These are phyloP conservation scores for Teratosphaeria gauchensis DNA, from an alignment of 2,329 filamentous ascomycete species.

Conservation along the genomic window DNA sequence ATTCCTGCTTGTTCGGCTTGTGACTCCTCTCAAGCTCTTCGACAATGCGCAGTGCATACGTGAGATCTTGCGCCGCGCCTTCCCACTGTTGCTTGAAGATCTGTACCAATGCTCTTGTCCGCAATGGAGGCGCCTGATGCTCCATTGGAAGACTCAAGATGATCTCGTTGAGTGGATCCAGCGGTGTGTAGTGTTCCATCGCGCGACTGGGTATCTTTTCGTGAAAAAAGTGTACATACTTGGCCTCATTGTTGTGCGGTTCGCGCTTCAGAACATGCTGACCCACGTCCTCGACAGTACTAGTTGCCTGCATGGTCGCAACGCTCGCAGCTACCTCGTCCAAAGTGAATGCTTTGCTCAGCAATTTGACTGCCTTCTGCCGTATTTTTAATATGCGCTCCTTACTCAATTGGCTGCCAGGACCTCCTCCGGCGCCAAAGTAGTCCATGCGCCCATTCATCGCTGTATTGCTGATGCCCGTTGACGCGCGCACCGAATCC, in stretches of 20 bases:
- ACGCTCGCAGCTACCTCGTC: slow-evolving; percentile 79
- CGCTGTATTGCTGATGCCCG: slow-evolving; percentile 57
- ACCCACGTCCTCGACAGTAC: slow-evolving; percentile 67
- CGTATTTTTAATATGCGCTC: slow-evolving; percentile 71
- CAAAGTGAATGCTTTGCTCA: slow-evolving; percentile 66
- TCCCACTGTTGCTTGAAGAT: slow-evolving; percentile 66
- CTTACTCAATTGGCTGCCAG: slow-evolving; percentile 54
- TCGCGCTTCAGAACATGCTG: slow-evolving; percentile 61
- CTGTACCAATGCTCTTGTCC: slow-evolving; percentile 65
- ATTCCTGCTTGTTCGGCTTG: slow-evolving; percentile 38
- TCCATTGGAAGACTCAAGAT: slow-evolving; percentile 55
- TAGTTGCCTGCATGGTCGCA: slow-evolving; percentile 72
- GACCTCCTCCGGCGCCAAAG: slow-evolving; percentile 45
- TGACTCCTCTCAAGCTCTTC: slow-evolving; percentile 35
- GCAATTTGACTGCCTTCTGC: slow-evolving; percentile 68
- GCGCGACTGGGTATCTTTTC: slow-evolving; percentile 75
- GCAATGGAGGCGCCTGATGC: slow-evolving; percentile 54
- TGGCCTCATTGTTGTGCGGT: slow-evolving; percentile 59
- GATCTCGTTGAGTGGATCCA: slow-evolving; percentile 58
- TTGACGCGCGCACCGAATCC: slow-evolving; percentile 67
- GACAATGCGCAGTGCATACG: slow-evolving; percentile 51
- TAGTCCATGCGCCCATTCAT: slow-evolving; percentile 42
- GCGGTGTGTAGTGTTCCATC: slow-evolving; percentile 60
- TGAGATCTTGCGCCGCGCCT: slow-evolving; percentile 61
- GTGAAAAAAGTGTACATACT: slow-evolving; percentile 88